Evolutionary conservation across 805 yeast genomes (phyloP).

Genomic region (Lachancea kluyveri): DNA sequence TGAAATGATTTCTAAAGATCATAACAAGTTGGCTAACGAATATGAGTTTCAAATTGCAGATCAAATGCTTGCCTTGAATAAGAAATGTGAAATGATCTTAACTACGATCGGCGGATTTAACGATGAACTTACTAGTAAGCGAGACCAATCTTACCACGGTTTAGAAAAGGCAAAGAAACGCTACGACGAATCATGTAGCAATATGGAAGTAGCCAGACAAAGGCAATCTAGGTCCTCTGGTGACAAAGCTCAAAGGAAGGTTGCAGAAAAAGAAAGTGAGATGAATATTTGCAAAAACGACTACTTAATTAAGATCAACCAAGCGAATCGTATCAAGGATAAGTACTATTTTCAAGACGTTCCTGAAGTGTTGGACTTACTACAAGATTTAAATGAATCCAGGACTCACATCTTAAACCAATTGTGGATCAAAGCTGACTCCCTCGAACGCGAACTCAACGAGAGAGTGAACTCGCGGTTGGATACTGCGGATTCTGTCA

Average conservation of each 20-base stretch:
- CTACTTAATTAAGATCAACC: constrained; percentile 71
- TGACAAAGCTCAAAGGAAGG: constrained; percentile 41
- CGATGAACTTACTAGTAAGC: constrained; percentile 45
- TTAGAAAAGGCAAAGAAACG: constrained; percentile 45
- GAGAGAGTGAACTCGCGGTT: constrained; percentile 39
- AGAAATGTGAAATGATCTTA: constrained; percentile 47
- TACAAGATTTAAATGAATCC: constrained; percentile 78
- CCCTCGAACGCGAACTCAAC: constrained; percentile 52
- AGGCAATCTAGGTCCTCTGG: constrained; percentile 61
- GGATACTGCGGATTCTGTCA: constrained; percentile 45
- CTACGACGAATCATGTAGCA: constrained; percentile 77
- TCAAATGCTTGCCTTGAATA: constrained; percentile 49
- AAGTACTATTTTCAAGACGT: constrained; percentile 88
- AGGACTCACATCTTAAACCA: constrained; percentile 67
- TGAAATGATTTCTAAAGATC: constrained; percentile 69
- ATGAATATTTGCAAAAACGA: constrained; percentile 88
- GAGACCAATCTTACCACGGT: constrained; percentile 27
- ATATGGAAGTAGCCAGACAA: constrained; percentile 73
- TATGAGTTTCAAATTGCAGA: constrained; percentile 54
- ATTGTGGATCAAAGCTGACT: constrained; percentile 54
- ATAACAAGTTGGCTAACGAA: constrained; percentile 51
- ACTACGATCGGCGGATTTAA: constrained; percentile 52
- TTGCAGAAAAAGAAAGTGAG: constrained; percentile 57
- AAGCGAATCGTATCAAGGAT: constrained; percentile 87
- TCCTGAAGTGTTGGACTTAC: constrained; percentile 80